These are phyloP conservation scores for Aegilops bicornis DNA, from an alignment of 176 grass and related monocot species.

Conservation along the genomic window DNA sequence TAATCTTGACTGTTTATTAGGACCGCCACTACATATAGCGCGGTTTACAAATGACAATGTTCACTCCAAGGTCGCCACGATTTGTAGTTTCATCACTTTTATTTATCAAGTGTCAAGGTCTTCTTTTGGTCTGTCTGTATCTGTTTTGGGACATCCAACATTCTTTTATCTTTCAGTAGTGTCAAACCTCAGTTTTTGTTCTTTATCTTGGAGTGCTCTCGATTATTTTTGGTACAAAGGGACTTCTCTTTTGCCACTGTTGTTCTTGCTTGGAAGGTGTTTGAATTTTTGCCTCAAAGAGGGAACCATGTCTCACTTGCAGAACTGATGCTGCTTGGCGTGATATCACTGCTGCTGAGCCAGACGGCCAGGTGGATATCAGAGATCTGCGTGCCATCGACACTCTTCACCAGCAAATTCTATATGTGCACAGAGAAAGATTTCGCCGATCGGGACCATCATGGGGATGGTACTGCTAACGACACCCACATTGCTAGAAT, in stretches of 20 bases:
- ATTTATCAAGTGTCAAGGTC: neutral
- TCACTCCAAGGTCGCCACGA: neutral
- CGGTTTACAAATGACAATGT: neutral
- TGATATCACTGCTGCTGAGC: conserved; percentile 95
- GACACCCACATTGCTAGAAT: conserved; percentile 33
- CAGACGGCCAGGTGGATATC: conserved; percentile 85
- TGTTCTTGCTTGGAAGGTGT: neutral
- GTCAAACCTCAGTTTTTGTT: too few relatives aligned
- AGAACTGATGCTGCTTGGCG: conserved; percentile 92
- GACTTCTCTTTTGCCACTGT: neutral
- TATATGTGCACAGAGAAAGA: conserved; percentile 75
- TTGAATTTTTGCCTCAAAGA: conserved; percentile 21
- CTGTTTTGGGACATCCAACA: too few relatives aligned
- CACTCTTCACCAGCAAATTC: conserved; percentile 68
- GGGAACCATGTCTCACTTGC: conserved; percentile 15
- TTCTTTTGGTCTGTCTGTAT: too few relatives aligned
- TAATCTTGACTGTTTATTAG: neutral
- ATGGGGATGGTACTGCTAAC: neutral
- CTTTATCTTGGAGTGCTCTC: too few relatives aligned
- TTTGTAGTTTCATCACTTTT: neutral
- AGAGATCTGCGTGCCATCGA: conserved; percentile 79
- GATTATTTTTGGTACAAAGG: neutral
- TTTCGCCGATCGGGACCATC: conserved; percentile 28
- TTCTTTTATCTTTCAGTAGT: too few relatives aligned
- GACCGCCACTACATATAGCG: too few relatives aligned